Base-by-base conservation (phyloP, 2,329 filamentous ascomycete species). In the Ascochyta fabae region DNA sequence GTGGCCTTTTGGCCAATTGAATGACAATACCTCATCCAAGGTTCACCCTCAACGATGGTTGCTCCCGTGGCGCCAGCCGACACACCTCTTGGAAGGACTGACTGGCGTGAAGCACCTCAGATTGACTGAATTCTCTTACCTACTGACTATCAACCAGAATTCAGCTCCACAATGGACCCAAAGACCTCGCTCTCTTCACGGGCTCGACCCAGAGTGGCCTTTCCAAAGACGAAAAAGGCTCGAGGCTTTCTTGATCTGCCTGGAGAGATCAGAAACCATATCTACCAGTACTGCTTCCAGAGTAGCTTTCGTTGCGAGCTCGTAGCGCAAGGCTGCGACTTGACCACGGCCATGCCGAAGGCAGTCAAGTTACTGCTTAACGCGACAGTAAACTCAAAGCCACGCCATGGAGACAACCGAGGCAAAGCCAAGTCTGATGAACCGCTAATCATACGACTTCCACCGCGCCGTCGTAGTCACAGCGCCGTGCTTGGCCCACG, bases 201-300 rank as follows among this genome's bases (percentile, higher is more conserved):
- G 33, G 45, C 53, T 41, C 54, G 42, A 26, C 53, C 52, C 15
- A 51, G 40, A 24, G 53, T 54, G 2, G 35, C 16, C 10, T 40
- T 27, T 19, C 31, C 16, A 22, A 46, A 52, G 7, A 39, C 47
- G 8, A 70, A 60, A 40, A 60, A 64, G 47, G 53, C 58, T 8
- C 57, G 53, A n/a, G 66, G 68, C 23, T 76, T 77, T 52, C 61
- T 75, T 4, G 48, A 60, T 1, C 63, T 85, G 0, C 82, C 83
- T 0, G 75, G 77, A 15, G 83, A 86, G 64, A 61, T 85, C 13
- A 79, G 83, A 50, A 73, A 75, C 56, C 63, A 70, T 1, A 81
- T 86, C 44, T 86, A 82, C 63, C 53, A 47, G 8, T 69, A 66
- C 61, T 74, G 71, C 62, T 75, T 75, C 49, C 42, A 59, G 33